Conservation (phyloP, 345 rosid genomes). For the Toxicodendron radicans region DNA sequence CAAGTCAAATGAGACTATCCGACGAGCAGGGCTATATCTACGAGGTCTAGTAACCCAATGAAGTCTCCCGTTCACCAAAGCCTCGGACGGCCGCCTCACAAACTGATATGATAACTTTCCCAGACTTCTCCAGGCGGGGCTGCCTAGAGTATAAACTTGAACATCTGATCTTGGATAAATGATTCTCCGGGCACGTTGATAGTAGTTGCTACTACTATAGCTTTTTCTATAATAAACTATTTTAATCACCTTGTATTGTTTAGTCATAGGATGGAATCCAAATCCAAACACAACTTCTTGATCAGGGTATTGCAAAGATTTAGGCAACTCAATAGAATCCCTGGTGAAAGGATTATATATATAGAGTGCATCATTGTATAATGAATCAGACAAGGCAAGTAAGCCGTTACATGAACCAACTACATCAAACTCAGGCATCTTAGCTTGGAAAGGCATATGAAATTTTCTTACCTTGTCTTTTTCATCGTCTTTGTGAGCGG, state of each 20-base stretch:
- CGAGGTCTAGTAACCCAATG: slow-evolving; percentile 76
- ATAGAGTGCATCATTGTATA: slow-evolving; percentile 37
- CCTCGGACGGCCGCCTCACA: slow-evolving; percentile 57
- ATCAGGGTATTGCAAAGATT: slow-evolving; percentile 34
- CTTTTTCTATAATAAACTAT: slow-evolving; percentile 48
- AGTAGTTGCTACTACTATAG: slow-evolving; percentile 5
- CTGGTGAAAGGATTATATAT: slow-evolving; percentile 63
- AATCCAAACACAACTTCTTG: slow-evolving; percentile 62
- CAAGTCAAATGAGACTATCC: slow-evolving; percentile 73
- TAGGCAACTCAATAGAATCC: slow-evolving; percentile 42
- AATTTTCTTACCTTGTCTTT: slow-evolving; percentile 40
- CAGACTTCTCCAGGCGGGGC: slow-evolving; percentile 64
- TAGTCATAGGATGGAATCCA: slow-evolving; percentile 47
- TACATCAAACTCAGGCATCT: slow-evolving; percentile 48
- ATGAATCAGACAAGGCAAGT: slow-evolving; percentile 52
- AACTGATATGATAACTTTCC: slow-evolving; percentile 66
- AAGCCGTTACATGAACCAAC: slow-evolving; percentile 68
- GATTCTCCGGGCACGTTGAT: slow-evolving; percentile 31
- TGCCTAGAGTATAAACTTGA: slow-evolving; percentile 50
- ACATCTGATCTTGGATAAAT: slow-evolving; percentile 52
- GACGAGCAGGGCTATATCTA: slow-evolving; percentile 56
- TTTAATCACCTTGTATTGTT: slow-evolving; percentile 62
- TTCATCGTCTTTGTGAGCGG: slow-evolving; percentile 15
- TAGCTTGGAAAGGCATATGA: slow-evolving; percentile 32
- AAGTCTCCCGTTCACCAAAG: slow-evolving; percentile 70